Evolutionary conservation across 805 yeast genomes (phyloP), one percentile per base, ranked within the genome.

Genomic region (Candida fluviatilis): DNA sequence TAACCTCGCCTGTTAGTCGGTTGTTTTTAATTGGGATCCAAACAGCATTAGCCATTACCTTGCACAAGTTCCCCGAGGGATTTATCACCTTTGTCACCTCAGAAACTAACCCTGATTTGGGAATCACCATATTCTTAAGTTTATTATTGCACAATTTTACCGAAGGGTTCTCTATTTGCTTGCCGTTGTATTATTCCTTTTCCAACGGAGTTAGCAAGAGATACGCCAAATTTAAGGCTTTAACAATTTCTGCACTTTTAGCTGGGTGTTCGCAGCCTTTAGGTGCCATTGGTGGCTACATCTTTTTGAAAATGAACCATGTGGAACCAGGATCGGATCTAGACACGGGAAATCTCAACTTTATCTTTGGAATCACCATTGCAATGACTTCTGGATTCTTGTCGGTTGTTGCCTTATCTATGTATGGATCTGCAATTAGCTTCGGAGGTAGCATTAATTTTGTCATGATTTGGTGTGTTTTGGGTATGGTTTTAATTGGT

Each of bases 21-120:
- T 62, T 91, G n/a, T 61, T 91, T 8, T 77, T 95, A 4, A 88
- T 91, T 41, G 97, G 96, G 3, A 58, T 93, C 16, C 97, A 93
- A 58, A 91, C 98, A 0, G 80, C 90, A 5, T 57, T 90, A 36
- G 98, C 95, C 0, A 78, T 91, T 19, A 76, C 95, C 0, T 62
- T 93, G 19, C 99, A 91, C 63, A 90, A 93, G 57, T 71, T 91
- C 18, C 99, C 99, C 0, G 99, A 91, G 61, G 99, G 99, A 0
- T 86, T 91, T 52, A 80, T 91, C 38, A 83, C 95, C 33, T 91
- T 77, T 57, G 84, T 84, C 24, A 89, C 93, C 0, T 73, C 88
- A 2, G 85, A 83, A 52, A 78, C 84, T 1, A 62, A 71, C 41
- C 66, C 68, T 4, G 60, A 70, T 23, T 62, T 89, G 18, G 97